A percentile compares a stretch with the other conserved stretches of the same genome.
Conservation (phyloP, 306 rosid genomes). For the Gleditsia sinensis region DNA sequence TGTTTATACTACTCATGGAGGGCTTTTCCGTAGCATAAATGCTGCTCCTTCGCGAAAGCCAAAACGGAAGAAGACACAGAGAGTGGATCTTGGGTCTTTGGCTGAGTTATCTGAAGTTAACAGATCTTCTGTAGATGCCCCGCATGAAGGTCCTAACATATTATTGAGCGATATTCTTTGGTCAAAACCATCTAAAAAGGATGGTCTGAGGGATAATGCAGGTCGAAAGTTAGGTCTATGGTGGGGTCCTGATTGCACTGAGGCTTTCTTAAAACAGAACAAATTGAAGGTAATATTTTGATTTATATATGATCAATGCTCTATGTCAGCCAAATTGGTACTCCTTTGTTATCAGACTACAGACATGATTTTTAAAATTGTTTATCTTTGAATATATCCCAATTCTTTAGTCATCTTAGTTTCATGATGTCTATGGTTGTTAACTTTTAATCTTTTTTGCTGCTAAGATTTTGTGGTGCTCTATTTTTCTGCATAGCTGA, state of each 20-base stretch:
- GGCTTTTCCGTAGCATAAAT: constrained; percentile 70
- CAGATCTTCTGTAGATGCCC: constrained; percentile 63
- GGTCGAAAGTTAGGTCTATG: constrained; percentile 64
- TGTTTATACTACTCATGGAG: constrained; percentile 89
- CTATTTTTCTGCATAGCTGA: constrained; percentile 62
- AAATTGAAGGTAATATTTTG: constrained; percentile 69
- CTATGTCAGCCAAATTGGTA: background rate
- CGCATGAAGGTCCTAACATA: constrained; percentile 63
- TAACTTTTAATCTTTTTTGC: constrained; percentile 7
- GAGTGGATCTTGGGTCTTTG: constrained; percentile 73
- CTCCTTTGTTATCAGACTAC: background rate
- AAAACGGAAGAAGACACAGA: constrained; percentile 56
- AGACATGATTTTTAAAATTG: constrained; percentile 8
- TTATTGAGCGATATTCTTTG: constrained; percentile 78
- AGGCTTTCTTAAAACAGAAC: constrained; percentile 69
- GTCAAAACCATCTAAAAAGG: constrained; percentile 78
- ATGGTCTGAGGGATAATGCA: constrained; percentile 69
- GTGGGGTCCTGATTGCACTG: constrained; percentile 96
- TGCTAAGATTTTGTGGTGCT: constrained; percentile 19
- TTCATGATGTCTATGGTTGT: constrained; percentile 1
- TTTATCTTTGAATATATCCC: background rate
- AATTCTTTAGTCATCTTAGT: constrained; percentile 9
- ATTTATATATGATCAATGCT: background rate
- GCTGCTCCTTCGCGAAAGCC: constrained; percentile 44
- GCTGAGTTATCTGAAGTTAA: constrained; percentile 65